Percentiles rank a stretch among this genome's conserved stretches.
phyloP scores from a whole-genome alignment of 2,329 filamentous ascomycete species.

The Trichothecium roseum region DNA sequence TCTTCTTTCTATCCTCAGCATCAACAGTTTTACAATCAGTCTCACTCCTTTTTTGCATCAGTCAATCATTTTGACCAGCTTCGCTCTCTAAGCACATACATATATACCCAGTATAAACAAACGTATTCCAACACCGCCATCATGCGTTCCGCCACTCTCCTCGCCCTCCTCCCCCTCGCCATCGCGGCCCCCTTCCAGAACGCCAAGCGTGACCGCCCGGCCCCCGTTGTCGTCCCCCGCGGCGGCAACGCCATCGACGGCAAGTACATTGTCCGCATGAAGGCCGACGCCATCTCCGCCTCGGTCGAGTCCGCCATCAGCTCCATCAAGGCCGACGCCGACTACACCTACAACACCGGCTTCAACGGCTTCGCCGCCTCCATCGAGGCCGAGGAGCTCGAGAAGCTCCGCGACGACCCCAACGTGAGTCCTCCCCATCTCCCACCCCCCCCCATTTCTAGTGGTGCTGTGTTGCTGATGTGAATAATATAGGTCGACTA shows the following conservation, averaged over 20 bases:
- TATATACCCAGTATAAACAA: too few species aligned
- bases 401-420: conserved; percentile 11
- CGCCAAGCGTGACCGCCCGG: conserved; percentile 19
- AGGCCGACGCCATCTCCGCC: conserved; percentile 7
- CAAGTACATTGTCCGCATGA: conserved; percentile 18
- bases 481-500: conserved; percentile 18
- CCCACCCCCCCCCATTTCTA: neutral
- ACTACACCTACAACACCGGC: conserved; percentile 11
- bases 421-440: conserved; percentile 4
- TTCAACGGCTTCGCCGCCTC: conserved; percentile 13
- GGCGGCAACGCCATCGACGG: conserved; percentile 10
- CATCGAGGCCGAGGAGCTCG: conserved; percentile 9
- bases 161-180: conserved; percentile 20
- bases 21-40: too few species aligned
- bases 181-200: conserved; percentile 15
- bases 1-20: too few species aligned
- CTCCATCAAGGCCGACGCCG: conserved; percentile 9
- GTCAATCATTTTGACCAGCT: too few species aligned
- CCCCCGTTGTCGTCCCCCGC: conserved; percentile 21
- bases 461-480: too few species aligned
- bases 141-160: conserved; percentile 21
- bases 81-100: too few species aligned
- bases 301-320: conserved; percentile 7
- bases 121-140: conserved; percentile 9
- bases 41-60: neutral